Evolutionary conservation across 495 filamentous ascomycete genomes (phyloP).

Genomic region (Pseudevernia furfuracea): DNA sequence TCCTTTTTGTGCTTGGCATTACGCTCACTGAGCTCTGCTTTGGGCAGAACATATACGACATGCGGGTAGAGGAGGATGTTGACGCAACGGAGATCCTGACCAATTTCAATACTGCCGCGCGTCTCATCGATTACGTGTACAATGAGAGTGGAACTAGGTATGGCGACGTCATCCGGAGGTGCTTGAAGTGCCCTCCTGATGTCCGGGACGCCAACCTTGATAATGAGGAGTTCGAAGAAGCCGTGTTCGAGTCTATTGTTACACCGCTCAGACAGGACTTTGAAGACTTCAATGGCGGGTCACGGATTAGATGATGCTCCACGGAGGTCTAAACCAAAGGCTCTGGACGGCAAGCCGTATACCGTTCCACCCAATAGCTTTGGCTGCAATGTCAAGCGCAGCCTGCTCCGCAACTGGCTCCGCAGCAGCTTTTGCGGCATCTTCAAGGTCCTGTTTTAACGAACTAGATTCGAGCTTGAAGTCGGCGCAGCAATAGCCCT

Average conservation of each 20-base stretch:
- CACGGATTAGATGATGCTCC: background rate
- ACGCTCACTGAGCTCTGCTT: conserved; percentile 32
- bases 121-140: conserved; percentile 25
- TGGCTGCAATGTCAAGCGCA: no score
- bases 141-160: conserved; percentile 28
- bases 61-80: conserved; percentile 25
- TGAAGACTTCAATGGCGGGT: conserved; percentile 10
- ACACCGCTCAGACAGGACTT: conserved; percentile 18
- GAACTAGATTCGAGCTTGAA: no score
- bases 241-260: conserved; percentile 24
- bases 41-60: conserved; percentile 23
- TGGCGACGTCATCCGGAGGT: conserved; percentile 28
- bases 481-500: no score
- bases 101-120: conserved; percentile 28
- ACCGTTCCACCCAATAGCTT: no score
- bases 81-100: conserved; percentile 21
- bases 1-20: conserved; percentile 31
- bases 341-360: no score
- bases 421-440: no score
- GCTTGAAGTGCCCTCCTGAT: conserved; percentile 25
- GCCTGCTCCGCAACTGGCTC: no score
- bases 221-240: conserved; percentile 25
- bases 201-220: conserved; percentile 22
- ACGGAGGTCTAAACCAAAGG: no score
- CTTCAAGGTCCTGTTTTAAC: no score